Percentiles rank a stretch among this genome's conserved stretches.
Conservation (phyloP, 352 stramenopile genomes). For the Phytophthora macrochlamydospora region DNA sequence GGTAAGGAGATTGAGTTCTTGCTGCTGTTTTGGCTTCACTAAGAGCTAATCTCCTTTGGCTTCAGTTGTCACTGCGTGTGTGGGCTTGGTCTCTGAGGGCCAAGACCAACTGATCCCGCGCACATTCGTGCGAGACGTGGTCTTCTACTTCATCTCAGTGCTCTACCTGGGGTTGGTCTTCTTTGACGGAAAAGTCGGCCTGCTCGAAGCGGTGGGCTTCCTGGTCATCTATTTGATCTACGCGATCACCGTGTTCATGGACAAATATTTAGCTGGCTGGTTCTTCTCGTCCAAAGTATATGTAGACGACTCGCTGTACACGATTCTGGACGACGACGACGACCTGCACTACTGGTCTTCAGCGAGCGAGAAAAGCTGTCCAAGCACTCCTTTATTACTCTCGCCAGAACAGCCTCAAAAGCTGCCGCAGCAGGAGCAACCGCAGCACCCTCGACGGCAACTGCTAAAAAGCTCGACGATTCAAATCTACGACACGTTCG, state of each 20-base stretch:
- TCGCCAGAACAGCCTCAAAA: conserved; percentile 9
- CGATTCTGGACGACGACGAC: conserved; percentile 37
- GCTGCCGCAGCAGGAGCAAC: background rate
- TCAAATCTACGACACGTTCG: conserved; percentile 38
- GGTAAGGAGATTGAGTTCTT: conserved; percentile 17
- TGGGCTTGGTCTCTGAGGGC: conserved; percentile 67
- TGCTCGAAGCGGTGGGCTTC: conserved; percentile 71
- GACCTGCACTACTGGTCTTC: conserved; percentile 35
- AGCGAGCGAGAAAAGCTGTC: conserved; percentile 29
- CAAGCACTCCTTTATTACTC: conserved; percentile 8
- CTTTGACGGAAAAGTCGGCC: conserved; percentile 67
- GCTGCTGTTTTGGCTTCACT: background rate
- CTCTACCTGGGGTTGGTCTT: conserved; percentile 77
- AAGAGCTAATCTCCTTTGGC: background rate
- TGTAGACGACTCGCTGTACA: conserved; percentile 20
- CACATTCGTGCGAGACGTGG: conserved; percentile 75
- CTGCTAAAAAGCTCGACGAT: conserved; percentile 42
- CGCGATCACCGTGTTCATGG: conserved; percentile 63
- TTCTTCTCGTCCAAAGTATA: conserved; percentile 31
- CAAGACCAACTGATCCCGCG: conserved; percentile 80
- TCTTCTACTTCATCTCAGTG: conserved; percentile 75
- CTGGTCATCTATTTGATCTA: conserved; percentile 74
- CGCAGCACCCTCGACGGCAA: conserved; percentile 16
- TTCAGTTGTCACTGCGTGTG: conserved; percentile 69
- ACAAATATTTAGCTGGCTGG: conserved; percentile 43